These are phyloP conservation scores for Aspergillus sp. DNA, from an alignment of 2,329 filamentous ascomycete genomes.

Conservation along the genomic window DNA sequence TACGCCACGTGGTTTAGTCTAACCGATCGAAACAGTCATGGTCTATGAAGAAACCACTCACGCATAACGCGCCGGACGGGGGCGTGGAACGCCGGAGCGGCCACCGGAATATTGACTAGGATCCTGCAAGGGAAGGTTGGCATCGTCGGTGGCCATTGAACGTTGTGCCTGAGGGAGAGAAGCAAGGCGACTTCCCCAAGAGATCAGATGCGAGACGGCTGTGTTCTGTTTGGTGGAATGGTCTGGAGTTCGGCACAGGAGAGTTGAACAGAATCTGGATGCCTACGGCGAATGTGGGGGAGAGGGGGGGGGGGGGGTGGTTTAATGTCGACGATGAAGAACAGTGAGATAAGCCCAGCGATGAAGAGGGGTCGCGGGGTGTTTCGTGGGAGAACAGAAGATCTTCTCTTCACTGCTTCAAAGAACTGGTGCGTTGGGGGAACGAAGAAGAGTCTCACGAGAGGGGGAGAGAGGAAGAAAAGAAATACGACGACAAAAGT, in stretches of 20 bases:
- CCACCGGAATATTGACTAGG: conserved; percentile 15
- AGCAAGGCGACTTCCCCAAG: not conserved
- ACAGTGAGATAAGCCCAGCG: conserved; percentile 5
- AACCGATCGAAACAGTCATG: conserved; percentile 9
- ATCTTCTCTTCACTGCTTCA: not conserved
- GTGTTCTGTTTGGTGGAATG: not conserved
- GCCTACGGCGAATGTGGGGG: conserved; percentile 23
- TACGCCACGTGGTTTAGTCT: conserved; percentile 2
- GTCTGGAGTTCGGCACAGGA: not conserved
- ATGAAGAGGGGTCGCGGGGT: not conserved
- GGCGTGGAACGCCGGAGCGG: conserved; percentile 12
- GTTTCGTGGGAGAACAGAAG: not conserved
- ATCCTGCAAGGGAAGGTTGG: conserved; percentile 16
- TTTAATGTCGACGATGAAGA: not conserved
- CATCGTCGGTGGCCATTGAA: conserved; percentile 25
- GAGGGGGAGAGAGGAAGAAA: not conserved
- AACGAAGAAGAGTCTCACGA: too few relatives aligned
- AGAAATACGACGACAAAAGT: not conserved
- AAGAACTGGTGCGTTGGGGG: too few relatives aligned
- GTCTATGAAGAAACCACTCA: conserved; percentile 13
- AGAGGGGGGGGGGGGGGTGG: conserved; percentile 9
- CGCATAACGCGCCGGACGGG: conserved; percentile 26
- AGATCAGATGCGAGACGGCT: not conserved
- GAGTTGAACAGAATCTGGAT: conserved; percentile 13
- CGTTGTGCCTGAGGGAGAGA: conserved; percentile 1